These are phyloP conservation scores for Cucurbitaria berberidis DNA, from an alignment of 2,329 filamentous ascomycete species.

Conservation along the genomic window DNA sequence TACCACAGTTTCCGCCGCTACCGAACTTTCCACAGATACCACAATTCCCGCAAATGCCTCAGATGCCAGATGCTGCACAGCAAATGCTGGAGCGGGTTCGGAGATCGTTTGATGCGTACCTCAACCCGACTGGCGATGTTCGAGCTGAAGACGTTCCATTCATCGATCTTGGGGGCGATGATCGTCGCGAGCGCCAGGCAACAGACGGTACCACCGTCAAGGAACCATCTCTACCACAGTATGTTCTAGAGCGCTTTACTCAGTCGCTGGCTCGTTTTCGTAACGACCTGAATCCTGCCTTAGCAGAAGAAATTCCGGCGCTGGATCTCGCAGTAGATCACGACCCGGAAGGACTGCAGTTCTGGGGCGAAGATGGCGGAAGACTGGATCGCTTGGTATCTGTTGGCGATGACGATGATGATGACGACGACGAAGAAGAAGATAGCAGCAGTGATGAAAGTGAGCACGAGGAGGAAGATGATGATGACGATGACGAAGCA, in stretches of 20 bases:
- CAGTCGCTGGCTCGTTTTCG: conserved; percentile 54
- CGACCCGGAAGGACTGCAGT: conserved; percentile 39
- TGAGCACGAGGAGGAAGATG: conserved; percentile 39
- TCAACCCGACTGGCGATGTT: conserved; percentile 48
- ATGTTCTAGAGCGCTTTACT: conserved; percentile 55
- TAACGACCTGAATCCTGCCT: conserved; percentile 50
- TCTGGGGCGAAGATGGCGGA: conserved; percentile 43
- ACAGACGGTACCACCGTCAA: conserved; percentile 45
- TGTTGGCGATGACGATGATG: conserved; percentile 37
- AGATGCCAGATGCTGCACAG: conserved; percentile 41
- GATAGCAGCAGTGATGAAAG: conserved; percentile 45
- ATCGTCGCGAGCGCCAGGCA: conserved; percentile 42
- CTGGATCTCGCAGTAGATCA: conserved; percentile 36
- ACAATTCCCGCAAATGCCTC: conserved; percentile 31
- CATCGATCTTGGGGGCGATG: conserved; percentile 46
- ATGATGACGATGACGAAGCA: conserved; percentile 34
- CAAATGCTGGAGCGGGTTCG: conserved; percentile 46
- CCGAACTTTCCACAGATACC: conserved; percentile 38
- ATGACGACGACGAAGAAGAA: conserved; percentile 39
- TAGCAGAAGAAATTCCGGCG: conserved; percentile 39
- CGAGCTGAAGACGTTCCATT: conserved; percentile 42
- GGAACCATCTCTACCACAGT: conserved; percentile 52
- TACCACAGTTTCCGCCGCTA: conserved; percentile 42
- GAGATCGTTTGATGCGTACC: conserved; percentile 52
- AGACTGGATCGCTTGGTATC: conserved; percentile 29